These are phyloP conservation scores for Dendryphion nanum DNA, from an alignment of 2,329 filamentous ascomycete species.

Conservation along the genomic window DNA sequence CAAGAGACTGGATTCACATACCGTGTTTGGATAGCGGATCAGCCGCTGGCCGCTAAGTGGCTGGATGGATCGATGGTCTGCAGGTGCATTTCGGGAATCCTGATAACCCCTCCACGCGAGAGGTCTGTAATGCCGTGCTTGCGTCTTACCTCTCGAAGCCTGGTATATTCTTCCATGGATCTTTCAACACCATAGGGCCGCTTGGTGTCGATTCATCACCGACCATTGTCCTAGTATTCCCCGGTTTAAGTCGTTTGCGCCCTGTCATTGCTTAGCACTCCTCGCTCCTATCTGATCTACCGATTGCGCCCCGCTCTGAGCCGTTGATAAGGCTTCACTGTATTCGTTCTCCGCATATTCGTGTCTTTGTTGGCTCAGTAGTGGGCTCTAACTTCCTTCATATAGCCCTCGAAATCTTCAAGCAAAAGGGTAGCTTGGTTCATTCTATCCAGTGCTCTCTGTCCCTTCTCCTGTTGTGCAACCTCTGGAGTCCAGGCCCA, in stretches of 20 bases:
- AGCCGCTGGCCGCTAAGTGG: slow-evolving; percentile 20
- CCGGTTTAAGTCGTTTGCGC: slow-evolving; percentile 7
- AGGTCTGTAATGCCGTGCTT: slow-evolving; percentile 14
- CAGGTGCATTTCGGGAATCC: slow-evolving; percentile 13
- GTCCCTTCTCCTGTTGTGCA: slow-evolving; percentile 13
- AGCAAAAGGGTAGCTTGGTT: too few species aligned
- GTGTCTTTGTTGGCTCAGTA: slow-evolving; percentile 1
- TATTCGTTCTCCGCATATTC: slow-evolving; percentile 5
- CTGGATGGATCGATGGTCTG: slow-evolving; percentile 11
- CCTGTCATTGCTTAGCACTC: slow-evolving; percentile 3
- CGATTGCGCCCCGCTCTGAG: slow-evolving; percentile 14
- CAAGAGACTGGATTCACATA: slow-evolving; percentile 31
- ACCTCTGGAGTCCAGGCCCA: slow-evolving; percentile 14
- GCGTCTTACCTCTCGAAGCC: slow-evolving; percentile 4
- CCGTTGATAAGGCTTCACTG: slow-evolving; percentile 14
- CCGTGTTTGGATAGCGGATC: slow-evolving; percentile 23
- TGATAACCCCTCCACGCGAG: slow-evolving; percentile 22
- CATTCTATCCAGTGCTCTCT: too few species aligned
- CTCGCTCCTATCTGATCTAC: slow-evolving; percentile 9
- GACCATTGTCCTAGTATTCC: slow-evolving; percentile 1
- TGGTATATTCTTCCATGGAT: too few species aligned
- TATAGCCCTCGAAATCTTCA: slow-evolving; percentile 4
- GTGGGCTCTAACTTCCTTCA: slow-evolving; percentile 3
- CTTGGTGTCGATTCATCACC: too few species aligned
- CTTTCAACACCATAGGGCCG: too few species aligned